Conservation (phyloP, 305 asterid species). For the Ilex paraguariensis region DNA sequence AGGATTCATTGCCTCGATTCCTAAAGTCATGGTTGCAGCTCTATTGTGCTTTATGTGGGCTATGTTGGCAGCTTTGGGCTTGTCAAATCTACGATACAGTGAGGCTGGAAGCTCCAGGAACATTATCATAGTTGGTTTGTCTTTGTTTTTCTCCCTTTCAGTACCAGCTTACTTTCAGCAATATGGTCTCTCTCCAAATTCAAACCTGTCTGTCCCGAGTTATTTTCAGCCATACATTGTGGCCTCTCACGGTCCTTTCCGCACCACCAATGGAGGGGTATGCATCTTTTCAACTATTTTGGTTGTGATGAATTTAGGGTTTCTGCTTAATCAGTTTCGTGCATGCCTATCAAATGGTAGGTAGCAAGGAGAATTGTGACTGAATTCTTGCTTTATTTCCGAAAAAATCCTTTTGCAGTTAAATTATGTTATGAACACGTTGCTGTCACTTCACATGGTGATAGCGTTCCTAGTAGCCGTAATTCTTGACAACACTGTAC, state of each 20-base stretch:
- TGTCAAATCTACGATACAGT: conserved; percentile 89
- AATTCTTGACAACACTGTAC: conserved; percentile 92
- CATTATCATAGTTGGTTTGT: conserved; percentile 84
- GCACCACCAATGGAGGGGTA: conserved; percentile 72
- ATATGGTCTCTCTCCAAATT: conserved; percentile 71
- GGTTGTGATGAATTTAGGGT: not conserved
- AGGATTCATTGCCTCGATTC: conserved; percentile 92
- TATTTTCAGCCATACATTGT: conserved; percentile 81
- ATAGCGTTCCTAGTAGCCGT: conserved; percentile 79
- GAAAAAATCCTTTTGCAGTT: conserved; percentile 42
- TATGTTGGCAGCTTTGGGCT: conserved; percentile 85
- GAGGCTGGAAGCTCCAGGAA: conserved; percentile 98
- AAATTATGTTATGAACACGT: conserved; percentile 71
- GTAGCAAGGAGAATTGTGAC: not conserved
- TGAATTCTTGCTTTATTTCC: not conserved
- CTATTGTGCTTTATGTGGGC: conserved; percentile 98
- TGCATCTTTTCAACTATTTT: not conserved
- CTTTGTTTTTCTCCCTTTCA: conserved; percentile 83
- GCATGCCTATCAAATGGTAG: not conserved
- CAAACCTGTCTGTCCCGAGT: conserved; percentile 76
- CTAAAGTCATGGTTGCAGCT: conserved; percentile 93
- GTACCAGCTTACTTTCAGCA: conserved; percentile 94
- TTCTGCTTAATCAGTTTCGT: too few species aligned
- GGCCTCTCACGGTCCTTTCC: conserved; percentile 92
- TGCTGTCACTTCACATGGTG: conserved; percentile 92